Conservation (phyloP, 176 grass and related monocot species). For the Guadua angustifolia region DNA sequence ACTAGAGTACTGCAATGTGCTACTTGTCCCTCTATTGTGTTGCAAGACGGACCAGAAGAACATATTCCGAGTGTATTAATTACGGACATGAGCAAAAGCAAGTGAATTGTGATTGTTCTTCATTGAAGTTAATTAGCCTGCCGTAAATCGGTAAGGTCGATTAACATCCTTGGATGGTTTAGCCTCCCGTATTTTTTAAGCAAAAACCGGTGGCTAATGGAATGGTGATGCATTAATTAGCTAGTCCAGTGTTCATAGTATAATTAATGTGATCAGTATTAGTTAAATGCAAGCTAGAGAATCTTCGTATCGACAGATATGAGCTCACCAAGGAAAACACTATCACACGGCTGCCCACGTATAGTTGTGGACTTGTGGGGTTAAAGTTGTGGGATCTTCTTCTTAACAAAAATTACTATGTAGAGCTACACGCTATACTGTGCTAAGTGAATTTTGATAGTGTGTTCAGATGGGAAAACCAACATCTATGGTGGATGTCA, state of each 20-base stretch:
- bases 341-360: too few species aligned
- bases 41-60: not conserved
- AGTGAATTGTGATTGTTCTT: too few species aligned
- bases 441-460: too few species aligned
- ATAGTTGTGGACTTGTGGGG: too few species aligned
- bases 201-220: not conserved
- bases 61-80: not conserved
- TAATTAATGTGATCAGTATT: not conserved
- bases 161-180: not conserved
- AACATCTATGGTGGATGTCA: too few species aligned
- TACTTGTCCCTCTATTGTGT: slow-evolving; percentile 29
- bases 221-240: not conserved
- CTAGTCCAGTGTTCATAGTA: not conserved
- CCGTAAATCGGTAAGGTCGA: not conserved
- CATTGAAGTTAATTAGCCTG: too few species aligned
- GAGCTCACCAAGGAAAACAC: too few species aligned
- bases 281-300: not conserved
- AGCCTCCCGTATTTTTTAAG: not conserved
- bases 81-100: too few species aligned
- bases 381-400: too few species aligned
- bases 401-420: too few species aligned
- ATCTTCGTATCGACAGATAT: not conserved
- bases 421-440: too few species aligned
- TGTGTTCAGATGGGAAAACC: too few species aligned
- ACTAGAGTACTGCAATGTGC: slow-evolving; percentile 29